Percentiles rank a stretch among this genome's conserved stretches.
Evolutionary conservation across 805 yeast genomes (phyloP).

Genomic region (Diddensiella caesifluorescens): DNA sequence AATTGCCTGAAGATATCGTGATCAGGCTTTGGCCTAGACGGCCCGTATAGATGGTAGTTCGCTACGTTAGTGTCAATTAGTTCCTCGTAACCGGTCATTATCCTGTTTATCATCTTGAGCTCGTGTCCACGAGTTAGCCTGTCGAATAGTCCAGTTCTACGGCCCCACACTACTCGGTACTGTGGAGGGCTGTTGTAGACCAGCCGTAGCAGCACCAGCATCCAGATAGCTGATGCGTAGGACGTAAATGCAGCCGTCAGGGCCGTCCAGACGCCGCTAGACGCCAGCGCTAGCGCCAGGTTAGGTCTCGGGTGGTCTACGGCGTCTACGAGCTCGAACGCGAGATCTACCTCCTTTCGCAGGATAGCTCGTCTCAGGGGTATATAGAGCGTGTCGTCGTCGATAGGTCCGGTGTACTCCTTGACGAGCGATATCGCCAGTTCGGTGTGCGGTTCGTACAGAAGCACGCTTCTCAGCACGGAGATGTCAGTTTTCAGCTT

Average conservation of each 20-base stretch:
- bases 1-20: constrained; percentile 10
- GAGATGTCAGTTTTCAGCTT: neutral
- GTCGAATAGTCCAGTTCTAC: neutral
- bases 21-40: neutral
- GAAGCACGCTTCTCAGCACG: neutral
- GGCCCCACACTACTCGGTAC: constrained; percentile 1
- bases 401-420: too few relatives aligned
- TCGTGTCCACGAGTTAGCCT: constrained; percentile 7
- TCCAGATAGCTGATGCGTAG: too few relatives aligned
- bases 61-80: constrained; percentile 7
- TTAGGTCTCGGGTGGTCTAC: too few relatives aligned
- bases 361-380: too few relatives aligned
- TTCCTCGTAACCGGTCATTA: constrained; percentile 24
- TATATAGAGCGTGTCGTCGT: too few relatives aligned
- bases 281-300: too few relatives aligned
- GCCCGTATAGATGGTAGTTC: constrained; percentile 9
- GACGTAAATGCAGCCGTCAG: too few relatives aligned
- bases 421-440: too few relatives aligned
- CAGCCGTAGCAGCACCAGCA: too few relatives aligned
- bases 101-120: constrained; percentile 21
- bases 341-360: neutral
- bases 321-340: neutral
- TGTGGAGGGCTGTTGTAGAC: too few relatives aligned
- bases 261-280: too few relatives aligned
- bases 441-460: neutral